phyloP scores from a whole-genome alignment of 257 asterid species.

The Primulina tabacum region DNA sequence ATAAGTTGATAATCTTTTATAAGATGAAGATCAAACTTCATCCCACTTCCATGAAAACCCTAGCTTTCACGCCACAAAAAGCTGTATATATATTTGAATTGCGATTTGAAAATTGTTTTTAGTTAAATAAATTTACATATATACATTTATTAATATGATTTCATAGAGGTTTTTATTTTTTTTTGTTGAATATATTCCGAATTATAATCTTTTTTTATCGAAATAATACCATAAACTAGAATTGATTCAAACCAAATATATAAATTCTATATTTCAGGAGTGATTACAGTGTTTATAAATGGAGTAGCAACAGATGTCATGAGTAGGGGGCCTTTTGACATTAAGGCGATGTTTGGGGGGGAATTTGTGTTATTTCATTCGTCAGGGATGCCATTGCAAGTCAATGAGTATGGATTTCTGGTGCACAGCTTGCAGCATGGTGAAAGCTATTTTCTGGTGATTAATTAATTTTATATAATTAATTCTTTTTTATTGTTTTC shows the following conservation, averaged over 20 bases:
- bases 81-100: too few species aligned
- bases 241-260: too few species aligned
- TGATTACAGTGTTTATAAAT: slow-evolving; percentile 64
- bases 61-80: too few species aligned
- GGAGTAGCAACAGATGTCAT: slow-evolving; percentile 69
- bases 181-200: too few species aligned
- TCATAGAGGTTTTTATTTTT: too few species aligned
- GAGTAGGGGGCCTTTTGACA: slow-evolving; percentile 49
- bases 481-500: not conserved
- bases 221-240: too few species aligned
- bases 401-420: slow-evolving; percentile 54
- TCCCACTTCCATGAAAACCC: too few species aligned
- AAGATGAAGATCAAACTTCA: too few species aligned
- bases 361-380: slow-evolving; percentile 52
- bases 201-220: not conserved
- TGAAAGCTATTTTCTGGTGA: slow-evolving; percentile 80
- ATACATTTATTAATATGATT: too few species aligned
- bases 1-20: too few species aligned
- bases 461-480: not conserved
- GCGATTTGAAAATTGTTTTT: too few species aligned
- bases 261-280: slow-evolving; percentile 27
- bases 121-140: too few species aligned
- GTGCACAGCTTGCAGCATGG: slow-evolving; percentile 64
- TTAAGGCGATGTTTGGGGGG: slow-evolving; percentile 47
- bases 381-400: slow-evolving; percentile 54